Evolutionary conservation across 2,329 filamentous ascomycete species (phyloP), one percentile per base, ranked within the genome.

Genomic region (Trichoderma harzianum): DNA sequence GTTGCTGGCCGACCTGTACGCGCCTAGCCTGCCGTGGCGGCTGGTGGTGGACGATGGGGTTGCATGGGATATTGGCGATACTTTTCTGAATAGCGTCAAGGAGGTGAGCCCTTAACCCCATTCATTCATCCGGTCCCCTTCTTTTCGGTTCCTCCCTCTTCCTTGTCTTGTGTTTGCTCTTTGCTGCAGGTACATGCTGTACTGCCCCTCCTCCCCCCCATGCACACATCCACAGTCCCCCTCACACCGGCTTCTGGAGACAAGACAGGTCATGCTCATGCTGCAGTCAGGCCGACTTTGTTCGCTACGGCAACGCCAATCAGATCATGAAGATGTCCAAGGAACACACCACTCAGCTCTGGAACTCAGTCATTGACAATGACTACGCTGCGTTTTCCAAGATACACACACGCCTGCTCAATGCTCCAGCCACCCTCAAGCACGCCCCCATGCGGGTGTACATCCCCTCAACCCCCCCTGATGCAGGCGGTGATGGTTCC

Each of bases 361-460:
- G 95, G 94, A 88, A 91, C 75, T 88, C 93, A 11, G 93, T 97
- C 55, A 87, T 91, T 79, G 89, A 92, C 76, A 92, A 97, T 77
- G 90, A 98, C 81, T 90, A 93, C 76, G 76, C 84, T 10, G 84
- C 90, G 53, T 98, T 93, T 82, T 87, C 89, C 78, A 89, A 88
- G 72, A 90, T 98, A 76, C 92, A 95, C 79, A 88, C 86, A 74
- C 91, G 91, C 74, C 88, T 98, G 3, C 88, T 98, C 73, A 92
- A 93, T 77, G 88, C 92, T 4, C 90, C 93, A 1, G 88, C 89
- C 7, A 88, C 91, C 21, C 87, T 98, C 67, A 91, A 91, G 73
- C 91, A 97, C 81, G 86, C 98, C n/a, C 96, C 96, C 0, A 83
- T 98, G 51, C 91, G 95, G 69, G 84, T 98, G 69, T 99, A 98